Percentiles rank a stretch among this genome's conserved stretches.
These are phyloP conservation scores for Botryotinia convoluta DNA, from an alignment of 2,329 filamentous ascomycete species.

Conservation along the genomic window DNA sequence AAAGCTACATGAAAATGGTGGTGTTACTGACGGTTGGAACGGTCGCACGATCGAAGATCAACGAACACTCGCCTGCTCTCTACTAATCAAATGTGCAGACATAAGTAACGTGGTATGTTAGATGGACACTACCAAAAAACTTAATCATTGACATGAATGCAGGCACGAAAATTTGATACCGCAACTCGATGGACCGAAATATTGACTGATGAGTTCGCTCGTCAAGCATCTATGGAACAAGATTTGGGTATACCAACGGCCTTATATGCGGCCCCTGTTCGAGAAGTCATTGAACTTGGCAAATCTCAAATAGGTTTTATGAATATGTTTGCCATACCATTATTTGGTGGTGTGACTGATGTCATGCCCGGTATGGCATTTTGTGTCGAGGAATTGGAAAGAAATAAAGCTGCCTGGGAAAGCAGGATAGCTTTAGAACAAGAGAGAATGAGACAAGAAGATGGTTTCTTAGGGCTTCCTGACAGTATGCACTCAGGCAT, in stretches of 20 bases:
- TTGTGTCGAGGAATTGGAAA: conserved; percentile 75
- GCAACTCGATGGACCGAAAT: conserved; percentile 89
- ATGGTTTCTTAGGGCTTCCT: conserved; percentile 22
- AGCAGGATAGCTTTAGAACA: conserved; percentile 63
- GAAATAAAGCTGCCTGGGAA: conserved; percentile 75
- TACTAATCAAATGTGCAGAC: conserved; percentile 96
- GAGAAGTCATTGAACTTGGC: conserved; percentile 77
- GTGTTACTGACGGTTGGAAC: conserved; percentile 67
- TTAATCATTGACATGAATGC: conserved; percentile 31
- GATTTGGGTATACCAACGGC: conserved; percentile 86
- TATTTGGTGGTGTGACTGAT: conserved; percentile 85
- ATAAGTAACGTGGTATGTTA: conserved; percentile 92
- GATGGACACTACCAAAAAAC: neutral
- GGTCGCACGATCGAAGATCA: conserved; percentile 72
- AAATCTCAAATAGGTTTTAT: conserved; percentile 94
- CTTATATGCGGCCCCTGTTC: conserved; percentile 78
- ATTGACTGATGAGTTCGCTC: conserved; percentile 90
- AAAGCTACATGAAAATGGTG: conserved; percentile 66
- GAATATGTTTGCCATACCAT: conserved; percentile 88
- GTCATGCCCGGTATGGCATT: conserved; percentile 83
- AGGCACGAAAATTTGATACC: conserved; percentile 80
- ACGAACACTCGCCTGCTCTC: conserved; percentile 77
- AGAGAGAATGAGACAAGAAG: conserved; percentile 39
- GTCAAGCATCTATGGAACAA: conserved; percentile 87
- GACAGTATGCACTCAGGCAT: conserved; percentile 39